These are phyloP conservation scores for Inga laurina DNA, from an alignment of 306 rosid species.

Conservation along the genomic window DNA sequence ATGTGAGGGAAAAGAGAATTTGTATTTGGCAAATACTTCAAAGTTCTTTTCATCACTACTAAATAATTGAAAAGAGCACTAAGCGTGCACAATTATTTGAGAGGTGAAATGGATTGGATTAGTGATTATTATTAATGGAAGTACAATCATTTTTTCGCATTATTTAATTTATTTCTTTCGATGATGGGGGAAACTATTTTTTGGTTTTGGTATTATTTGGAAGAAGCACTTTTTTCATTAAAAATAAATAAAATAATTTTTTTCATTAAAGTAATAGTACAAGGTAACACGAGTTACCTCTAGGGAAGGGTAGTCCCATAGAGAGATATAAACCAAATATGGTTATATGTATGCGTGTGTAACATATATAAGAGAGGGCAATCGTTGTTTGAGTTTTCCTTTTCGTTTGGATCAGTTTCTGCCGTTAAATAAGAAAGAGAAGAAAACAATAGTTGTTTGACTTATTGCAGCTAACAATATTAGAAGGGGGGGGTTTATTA, in stretches of 20 bases:
- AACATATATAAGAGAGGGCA: neutral
- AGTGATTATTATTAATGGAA: neutral
- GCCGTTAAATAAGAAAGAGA: no score
- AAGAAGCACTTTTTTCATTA: neutral
- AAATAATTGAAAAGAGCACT: neutral
- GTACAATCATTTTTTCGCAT: neutral
- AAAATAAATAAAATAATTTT: neutral
- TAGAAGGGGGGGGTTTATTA: no score
- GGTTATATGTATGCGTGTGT: slow-evolving; percentile 16
- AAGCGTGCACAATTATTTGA: neutral
- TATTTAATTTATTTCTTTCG: neutral
- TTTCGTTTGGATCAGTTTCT: no score
- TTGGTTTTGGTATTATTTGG: neutral
- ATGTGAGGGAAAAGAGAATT: neutral
- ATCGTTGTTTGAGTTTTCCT: neutral
- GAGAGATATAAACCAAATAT: slow-evolving; percentile 30
- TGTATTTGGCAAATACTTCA: neutral
- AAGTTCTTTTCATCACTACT: neutral
- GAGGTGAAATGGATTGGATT: neutral
- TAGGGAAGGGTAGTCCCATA: neutral
- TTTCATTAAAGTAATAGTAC: slow-evolving; percentile 21
- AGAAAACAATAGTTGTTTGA: no score
- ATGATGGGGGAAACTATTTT: neutral
- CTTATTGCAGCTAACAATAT: no score
- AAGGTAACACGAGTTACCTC: slow-evolving; percentile 26